Base-by-base conservation (phyloP, 257 asterid species). In the Rauvolfia tetraphylla region DNA sequence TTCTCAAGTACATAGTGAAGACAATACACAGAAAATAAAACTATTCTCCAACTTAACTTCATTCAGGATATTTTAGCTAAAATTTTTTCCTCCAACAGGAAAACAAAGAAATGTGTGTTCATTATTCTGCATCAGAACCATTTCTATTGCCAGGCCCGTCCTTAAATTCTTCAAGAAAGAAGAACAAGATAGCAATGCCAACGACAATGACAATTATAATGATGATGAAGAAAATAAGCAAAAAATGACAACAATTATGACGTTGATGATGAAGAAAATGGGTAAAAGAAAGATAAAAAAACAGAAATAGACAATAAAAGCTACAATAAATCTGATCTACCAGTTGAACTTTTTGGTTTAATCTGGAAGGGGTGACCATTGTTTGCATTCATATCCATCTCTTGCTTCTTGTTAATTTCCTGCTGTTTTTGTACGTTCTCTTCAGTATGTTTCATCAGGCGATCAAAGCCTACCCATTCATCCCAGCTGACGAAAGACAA, bases 401-500 rank as follows among this genome's bases (percentile, higher is more conserved):
- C 86, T 78, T 77, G 79, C 80, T 82, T 83, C 79, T 75, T 83
- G 69, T 48, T 80, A n/a, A 86, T 87, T 71, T 85, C 90, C 82
- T 78, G 78, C 81, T 82, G 86, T 86, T 80, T 87, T 72, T 63
- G 81, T 71, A 85, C 39, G 79, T 93, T 93, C 81, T 84, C 96
- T 34, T 90, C 88, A 18, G 89, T 93, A 36, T 23, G 68, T 80
- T 90, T 90, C 90, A 89, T 79, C 79, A 93, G 68, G 78, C 81
- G 77, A 73, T 85, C 84, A 51, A 76, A 73, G 72, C 79, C 86
- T 84, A 89, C 82, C 98, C 96, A 91, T 88, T 90, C 98, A 86
- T 93, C 97, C 95, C 95, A 93, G 73, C 98, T 92, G 87, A 83
- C 48, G 73, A 76, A 74, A 72, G 62, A 81, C 34, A 66, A 65